A percentile compares a stretch with the other conserved stretches of the same genome.
phyloP scores from a whole-genome alignment of 2,329 filamentous ascomycete species.

The Nigrospora sphaerica region DNA sequence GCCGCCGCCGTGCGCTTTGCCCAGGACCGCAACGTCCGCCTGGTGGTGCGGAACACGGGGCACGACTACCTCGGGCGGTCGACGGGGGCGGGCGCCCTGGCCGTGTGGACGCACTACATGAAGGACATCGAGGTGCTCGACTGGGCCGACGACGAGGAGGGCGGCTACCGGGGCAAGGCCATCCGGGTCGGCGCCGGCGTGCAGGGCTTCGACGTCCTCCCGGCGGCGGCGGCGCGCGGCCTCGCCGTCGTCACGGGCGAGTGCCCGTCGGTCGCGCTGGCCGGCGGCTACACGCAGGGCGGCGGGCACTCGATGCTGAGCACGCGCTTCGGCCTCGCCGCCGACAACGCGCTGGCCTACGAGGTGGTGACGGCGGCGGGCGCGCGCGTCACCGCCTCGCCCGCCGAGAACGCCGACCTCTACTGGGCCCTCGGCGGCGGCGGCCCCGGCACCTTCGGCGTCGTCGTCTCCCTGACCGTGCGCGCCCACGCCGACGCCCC shows the following conservation, averaged over 20 bases:
- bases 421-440: slow-evolving; percentile 47
- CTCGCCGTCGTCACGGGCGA: slow-evolving; percentile 39
- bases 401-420: slow-evolving; percentile 35
- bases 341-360: slow-evolving; percentile 47
- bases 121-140: slow-evolving; percentile 26
- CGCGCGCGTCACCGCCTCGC: slow-evolving; percentile 27
- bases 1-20: slow-evolving; percentile 11
- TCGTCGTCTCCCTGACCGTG: slow-evolving; percentile 27
- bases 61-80: slow-evolving; percentile 44
- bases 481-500: slow-evolving; percentile 10
- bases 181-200: slow-evolving; percentile 44
- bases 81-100: slow-evolving; percentile 41
- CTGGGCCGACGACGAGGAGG: slow-evolving; percentile 13
- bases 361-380: slow-evolving; percentile 32
- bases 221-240: slow-evolving; percentile 25
- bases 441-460: slow-evolving; percentile 40
- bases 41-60: slow-evolving; percentile 42
- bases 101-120: slow-evolving; percentile 39
- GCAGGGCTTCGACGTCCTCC: slow-evolving; percentile 32
- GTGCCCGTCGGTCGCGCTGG: slow-evolving; percentile 46
- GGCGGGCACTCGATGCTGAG: slow-evolving; percentile 51
- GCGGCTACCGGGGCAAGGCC: slow-evolving; percentile 35
- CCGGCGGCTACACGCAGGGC: slow-evolving; percentile 54
- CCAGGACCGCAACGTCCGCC: slow-evolving; percentile 30
- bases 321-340: slow-evolving; percentile 48